Percentiles rank a stretch among this genome's conserved stretches.
Conservation (phyloP, 2,329 filamentous ascomycete genomes). For the Colletotrichum australisinense region DNA sequence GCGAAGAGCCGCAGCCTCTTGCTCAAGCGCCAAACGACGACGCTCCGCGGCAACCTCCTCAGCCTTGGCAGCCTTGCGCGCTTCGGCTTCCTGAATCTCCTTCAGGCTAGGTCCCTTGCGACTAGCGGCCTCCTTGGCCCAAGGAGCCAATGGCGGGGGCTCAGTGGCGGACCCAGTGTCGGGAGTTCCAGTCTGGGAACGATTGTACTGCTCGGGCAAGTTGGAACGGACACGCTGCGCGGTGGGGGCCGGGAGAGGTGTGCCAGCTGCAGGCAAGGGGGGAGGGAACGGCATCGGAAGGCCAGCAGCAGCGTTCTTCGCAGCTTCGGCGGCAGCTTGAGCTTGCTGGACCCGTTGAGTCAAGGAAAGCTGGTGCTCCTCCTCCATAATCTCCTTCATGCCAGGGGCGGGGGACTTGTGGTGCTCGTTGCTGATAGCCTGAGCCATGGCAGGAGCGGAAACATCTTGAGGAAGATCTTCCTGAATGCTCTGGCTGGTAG, state of each 20-base stretch:
- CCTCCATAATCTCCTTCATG: conserved; percentile 36
- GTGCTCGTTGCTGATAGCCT: conserved; percentile 33
- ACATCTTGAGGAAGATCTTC: conserved; percentile 34
- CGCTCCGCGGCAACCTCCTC: conserved; percentile 84
- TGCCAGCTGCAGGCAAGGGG: conserved; percentile 79
- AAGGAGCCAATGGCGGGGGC: conserved; percentile 85
- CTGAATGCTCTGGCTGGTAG: conserved; percentile 32
- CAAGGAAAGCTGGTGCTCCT: conserved; percentile 66
- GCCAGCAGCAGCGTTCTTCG: conserved; percentile 65
- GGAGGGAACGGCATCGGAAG: conserved; percentile 82
- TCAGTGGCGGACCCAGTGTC: conserved; percentile 59
- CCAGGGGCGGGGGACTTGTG: conserved; percentile 24
- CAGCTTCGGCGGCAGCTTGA: conserved; percentile 57
- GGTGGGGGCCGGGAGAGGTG: conserved; percentile 87
- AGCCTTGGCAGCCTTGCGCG: conserved; percentile 88
- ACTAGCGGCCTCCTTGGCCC: conserved; percentile 87
- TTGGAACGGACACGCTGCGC: conserved; percentile 88
- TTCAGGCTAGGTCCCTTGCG: conserved; percentile 91
- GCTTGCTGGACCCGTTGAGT: conserved; percentile 89
- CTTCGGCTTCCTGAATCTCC: conserved; percentile 96
- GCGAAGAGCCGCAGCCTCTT: conserved; percentile 73
- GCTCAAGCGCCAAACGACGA: conserved; percentile 82
- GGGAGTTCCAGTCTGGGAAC: conserved; percentile 84
- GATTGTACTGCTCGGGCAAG: conserved; percentile 78
- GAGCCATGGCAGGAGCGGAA: conserved; percentile 24